Base-by-base conservation (phyloP, 495 filamentous ascomycete species). In the Daldinia grandis region DNA sequence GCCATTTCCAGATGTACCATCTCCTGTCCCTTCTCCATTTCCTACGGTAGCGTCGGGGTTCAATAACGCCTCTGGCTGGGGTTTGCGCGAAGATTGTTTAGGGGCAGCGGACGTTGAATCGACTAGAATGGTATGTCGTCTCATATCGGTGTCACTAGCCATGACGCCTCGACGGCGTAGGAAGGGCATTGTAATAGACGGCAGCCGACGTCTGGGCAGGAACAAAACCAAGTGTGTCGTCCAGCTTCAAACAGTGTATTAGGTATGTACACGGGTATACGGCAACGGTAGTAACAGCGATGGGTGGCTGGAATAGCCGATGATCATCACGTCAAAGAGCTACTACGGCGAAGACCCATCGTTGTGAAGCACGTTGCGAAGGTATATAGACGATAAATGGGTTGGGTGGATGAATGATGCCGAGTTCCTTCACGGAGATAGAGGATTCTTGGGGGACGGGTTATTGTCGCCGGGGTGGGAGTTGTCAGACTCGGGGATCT, bases 61-160 rank as follows among this genome's bases (percentile, higher is more conserved):
- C 2, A 57, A 59, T 44, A 71, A 53, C 30, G 53, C 24, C 21
- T 72, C 65, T 57, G 70, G 24, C 15, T 64, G 68, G n/a, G 49
- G 15, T 33, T 70, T 72, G 60, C 65, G 70, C 56, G 57, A 62
- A 55, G 61, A 31, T 37, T 71, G 73, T 60, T 74, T 77, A 42
- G 78, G 78, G 33, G 72, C 44, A 50, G 53, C 15, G 50, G 76
- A 68, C 19, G 71, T 57, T 47, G 80, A 72, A 59, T 73, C 68
- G 71, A 80, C 73, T 17, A 81, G 56, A 57, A 81, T 72, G 33
- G 81, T 79, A 63, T 82, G 81, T 24, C 82, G 81, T 65, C 82
- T 80, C 77, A 83, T 84, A 62, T 84, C 82, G 59, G 78, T 78
- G 68, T 85, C 83, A 76, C 82, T 85, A 72, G 79, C 81, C 75